Evolutionary conservation across 2,329 filamentous ascomycete genomes (phyloP), one percentile per base, ranked within the genome.

Genomic region (Cladophialophora bantiana): DNA sequence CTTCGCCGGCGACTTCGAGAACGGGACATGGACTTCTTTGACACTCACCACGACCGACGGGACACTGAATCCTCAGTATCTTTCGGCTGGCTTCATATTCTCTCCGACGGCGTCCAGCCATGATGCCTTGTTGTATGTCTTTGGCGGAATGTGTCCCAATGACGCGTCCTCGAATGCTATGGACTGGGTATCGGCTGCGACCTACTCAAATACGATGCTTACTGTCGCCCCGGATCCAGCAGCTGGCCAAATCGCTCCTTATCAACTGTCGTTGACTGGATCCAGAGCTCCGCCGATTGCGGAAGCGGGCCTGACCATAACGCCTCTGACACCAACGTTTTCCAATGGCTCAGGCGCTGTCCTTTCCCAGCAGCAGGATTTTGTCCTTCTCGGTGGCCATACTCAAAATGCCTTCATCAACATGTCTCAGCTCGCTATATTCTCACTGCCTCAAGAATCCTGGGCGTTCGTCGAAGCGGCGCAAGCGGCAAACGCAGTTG

Each of bases 391-490:
- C 15, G 94, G 94, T 48, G 94, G 94, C 0, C 93, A 97, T 76
- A 96, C 93, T 0, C 83, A 88, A 72, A 79, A 83, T 15, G 94
- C 93, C 0, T 97, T 97, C 75, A 89, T 97, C 80, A 96, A 97
- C 77, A 97, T 96, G 90, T 96, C 92, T 64, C 92, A 93, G 52
- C 87, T 94, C 1, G 94, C 93, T 0, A 82, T 97, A 1, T 97
- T 94, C 83, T 94, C 89, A 62, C 82, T 97, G 6, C 94, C 94
- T 0, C 90, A 96, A 74, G 89, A 93, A 74, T 89, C 86, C 61
- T 98, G 94, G 94, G 90, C 88, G 34, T 97, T 94, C 76, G 82
- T 96, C 32, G 83, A 85, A 1, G 87, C 94, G n/a, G 80, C 85
- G 13, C 78, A 81, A 3, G 80, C 83, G 1, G 66, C 73, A 15